Percentiles rank a stretch among this genome's conserved stretches.
These are phyloP conservation scores for Paspalum vaginatum DNA, from an alignment of 176 grass and related monocot species.

Conservation along the genomic window DNA sequence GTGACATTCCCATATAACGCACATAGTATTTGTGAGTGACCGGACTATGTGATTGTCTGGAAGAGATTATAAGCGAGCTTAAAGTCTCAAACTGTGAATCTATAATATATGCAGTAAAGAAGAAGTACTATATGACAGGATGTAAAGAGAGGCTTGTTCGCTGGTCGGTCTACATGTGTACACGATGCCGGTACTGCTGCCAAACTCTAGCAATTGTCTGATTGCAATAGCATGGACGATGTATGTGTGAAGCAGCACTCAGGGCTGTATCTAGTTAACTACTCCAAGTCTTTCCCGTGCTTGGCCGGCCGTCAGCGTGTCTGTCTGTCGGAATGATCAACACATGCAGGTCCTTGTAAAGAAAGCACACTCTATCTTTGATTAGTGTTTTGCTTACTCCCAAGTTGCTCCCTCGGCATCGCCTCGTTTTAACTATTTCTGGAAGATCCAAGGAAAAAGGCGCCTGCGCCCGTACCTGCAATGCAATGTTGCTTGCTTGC, in stretches of 20 bases:
- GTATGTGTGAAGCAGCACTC: background rate
- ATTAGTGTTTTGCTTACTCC: background rate
- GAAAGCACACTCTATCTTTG: background rate
- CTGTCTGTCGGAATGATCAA: slow-evolving; percentile 5
- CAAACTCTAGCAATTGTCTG: background rate
- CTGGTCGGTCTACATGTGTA: background rate
- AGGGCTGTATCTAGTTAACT: background rate
- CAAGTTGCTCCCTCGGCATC: background rate
- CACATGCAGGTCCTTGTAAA: background rate
- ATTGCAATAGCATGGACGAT: background rate
- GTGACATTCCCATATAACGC: too few relatives aligned
- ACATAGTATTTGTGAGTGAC: too few relatives aligned
- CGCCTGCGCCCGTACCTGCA: too few relatives aligned
- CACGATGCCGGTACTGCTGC: background rate
- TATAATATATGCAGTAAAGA: too few relatives aligned
- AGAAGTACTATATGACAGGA: too few relatives aligned
- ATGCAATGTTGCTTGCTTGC: background rate
- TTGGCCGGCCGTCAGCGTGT: background rate
- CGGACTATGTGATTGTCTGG: too few relatives aligned
- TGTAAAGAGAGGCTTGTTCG: too few relatives aligned
- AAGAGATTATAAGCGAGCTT: too few relatives aligned
- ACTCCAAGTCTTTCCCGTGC: background rate
- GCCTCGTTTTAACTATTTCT: slow-evolving; percentile 2
- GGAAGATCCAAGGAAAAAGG: slow-evolving; percentile 25
- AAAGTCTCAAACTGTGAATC: too few relatives aligned